Base-by-base conservation (phyloP, 306 rosid genomes). In the Dicorynia guianensis region DNA sequence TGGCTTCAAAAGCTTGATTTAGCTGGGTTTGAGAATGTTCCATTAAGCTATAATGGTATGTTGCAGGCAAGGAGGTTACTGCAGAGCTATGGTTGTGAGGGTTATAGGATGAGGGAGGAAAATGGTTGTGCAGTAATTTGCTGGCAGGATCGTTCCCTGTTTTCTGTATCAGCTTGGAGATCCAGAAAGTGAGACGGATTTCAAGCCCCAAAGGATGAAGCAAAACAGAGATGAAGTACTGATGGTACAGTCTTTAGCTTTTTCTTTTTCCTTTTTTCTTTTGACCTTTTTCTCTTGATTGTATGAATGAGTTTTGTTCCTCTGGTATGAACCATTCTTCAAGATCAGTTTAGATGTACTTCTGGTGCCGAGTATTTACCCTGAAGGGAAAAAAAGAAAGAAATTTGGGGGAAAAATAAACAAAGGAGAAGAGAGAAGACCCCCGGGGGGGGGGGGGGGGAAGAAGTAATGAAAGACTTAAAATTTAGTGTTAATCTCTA, bases 131-230 rank as follows among this genome's bases (percentile, higher is more conserved):
- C 83, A 0, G 78, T 84, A 73, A 82, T 88, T 35, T 91, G 89
- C 76, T 89, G 98, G 98, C 96, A 93, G 75, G 97, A 93, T 15
- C 72, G 97, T n/a, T 80, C 97, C 11, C 67, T 93, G 82, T 93
- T 83, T 78, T 88, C 97, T 3, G 65, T 89, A 36, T 86, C 98
- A 14, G 93, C 96, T 59, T 93, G 98, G 98, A 88, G 97, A 78
- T 72, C 93, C 71, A 91, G 90, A 79, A 91, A 84, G 86, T 93
- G 71, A 79, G 63, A 67, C 47, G 46, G 25, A 50, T 63, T 5
- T 38, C 66, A 72, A 76, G 64, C 33, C 43, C 35, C 11, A 69
- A 75, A 53, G 47, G 53, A 53, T 13, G 42, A 63, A 69, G 46
- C 56, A 80, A 62, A 72, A n/a, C 25, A 77, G 60, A 42, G 66